phyloP scores from a whole-genome alignment of 495 filamentous ascomycete genomes.

The Saxophila tyrrhenica region DNA sequence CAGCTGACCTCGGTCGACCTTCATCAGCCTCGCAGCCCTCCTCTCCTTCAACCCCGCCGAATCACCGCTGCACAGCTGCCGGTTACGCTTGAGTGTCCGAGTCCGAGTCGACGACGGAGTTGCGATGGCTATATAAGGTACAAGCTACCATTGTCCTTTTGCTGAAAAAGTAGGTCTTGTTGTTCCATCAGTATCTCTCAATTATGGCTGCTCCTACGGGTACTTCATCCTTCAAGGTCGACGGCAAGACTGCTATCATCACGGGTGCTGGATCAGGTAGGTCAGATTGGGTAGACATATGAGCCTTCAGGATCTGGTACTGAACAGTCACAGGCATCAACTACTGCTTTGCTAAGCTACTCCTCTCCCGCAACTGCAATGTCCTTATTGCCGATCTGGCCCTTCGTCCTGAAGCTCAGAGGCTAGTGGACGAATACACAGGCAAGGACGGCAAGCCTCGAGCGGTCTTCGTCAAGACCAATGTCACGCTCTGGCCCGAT shows the following conservation, averaged over 20 bases:
- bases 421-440: slow-evolving; percentile 41
- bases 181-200: background rate
- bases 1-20: background rate
- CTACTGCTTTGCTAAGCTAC: slow-evolving; percentile 46
- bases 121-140: background rate
- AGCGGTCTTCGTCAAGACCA: slow-evolving; percentile 50
- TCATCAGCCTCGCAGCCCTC: background rate
- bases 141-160: background rate
- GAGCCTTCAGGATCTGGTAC: too few relatives aligned
- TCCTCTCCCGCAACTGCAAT: slow-evolving; percentile 50
- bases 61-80: background rate
- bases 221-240: slow-evolving; percentile 32
- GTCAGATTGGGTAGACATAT: too few relatives aligned
- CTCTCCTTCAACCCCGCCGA: background rate
- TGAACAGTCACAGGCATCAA: slow-evolving; percentile 38
- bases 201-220: slow-evolving; percentile 16
- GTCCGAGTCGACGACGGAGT: background rate
- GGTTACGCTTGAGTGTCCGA: background rate
- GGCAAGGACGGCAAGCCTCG: slow-evolving; percentile 26
- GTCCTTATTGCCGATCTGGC: slow-evolving; percentile 56
- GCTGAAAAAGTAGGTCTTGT: background rate
- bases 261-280: slow-evolving; percentile 62
- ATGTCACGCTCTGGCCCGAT: slow-evolving; percentile 50
- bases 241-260: slow-evolving; percentile 55
- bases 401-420: slow-evolving; percentile 52